phyloP scores from a whole-genome alignment of 2,329 filamentous ascomycete species.

The Ascochyta rabiei region DNA sequence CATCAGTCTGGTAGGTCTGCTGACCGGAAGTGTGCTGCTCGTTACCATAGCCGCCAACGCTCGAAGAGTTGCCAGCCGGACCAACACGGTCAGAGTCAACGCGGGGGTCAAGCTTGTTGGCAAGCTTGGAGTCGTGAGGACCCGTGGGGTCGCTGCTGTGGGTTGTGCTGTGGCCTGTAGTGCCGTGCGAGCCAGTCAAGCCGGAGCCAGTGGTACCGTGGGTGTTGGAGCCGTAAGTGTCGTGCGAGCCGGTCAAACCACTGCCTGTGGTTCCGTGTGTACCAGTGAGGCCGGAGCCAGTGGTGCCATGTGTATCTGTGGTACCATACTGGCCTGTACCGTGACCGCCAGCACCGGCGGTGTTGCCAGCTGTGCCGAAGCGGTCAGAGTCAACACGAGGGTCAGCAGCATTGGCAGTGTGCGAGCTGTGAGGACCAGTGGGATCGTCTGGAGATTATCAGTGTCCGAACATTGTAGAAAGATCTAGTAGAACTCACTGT shows the following conservation, averaged over 20 bases:
- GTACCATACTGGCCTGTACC: slow-evolving; percentile 31
- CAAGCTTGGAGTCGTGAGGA: slow-evolving; percentile 22
- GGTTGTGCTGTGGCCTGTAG: slow-evolving; percentile 10
- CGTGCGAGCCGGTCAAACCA: slow-evolving; percentile 4
- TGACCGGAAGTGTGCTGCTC: slow-evolving; percentile 17
- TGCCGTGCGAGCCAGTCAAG: slow-evolving; percentile 7
- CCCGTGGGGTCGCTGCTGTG: slow-evolving; percentile 23
- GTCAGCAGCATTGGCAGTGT: slow-evolving; percentile 38
- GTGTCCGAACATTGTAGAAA: not conserved
- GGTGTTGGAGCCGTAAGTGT: slow-evolving; percentile 11
- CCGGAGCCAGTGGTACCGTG: slow-evolving; percentile 20
- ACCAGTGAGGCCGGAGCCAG: slow-evolving; percentile 11
- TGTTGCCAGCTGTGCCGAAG: slow-evolving; percentile 25
- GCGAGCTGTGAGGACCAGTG: slow-evolving; percentile 39
- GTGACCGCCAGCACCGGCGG: slow-evolving; percentile 25
- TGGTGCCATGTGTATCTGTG: slow-evolving; percentile 14
- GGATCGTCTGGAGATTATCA: slow-evolving; percentile 30
- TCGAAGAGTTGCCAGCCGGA: slow-evolving; percentile 21
- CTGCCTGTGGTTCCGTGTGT: slow-evolving; percentile 24
- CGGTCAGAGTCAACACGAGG: slow-evolving; percentile 36
- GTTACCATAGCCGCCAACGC: slow-evolving; percentile 13
- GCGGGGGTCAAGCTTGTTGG: slow-evolving; percentile 27
- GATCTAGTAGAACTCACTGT: slow-evolving; percentile 18
- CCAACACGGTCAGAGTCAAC: slow-evolving; percentile 31
- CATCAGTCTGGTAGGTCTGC: slow-evolving; percentile 15